Percentiles rank a stretch among this genome's conserved stretches.
Conservation (phyloP, 164 flowering plant genomes). For the Stephania japonica region DNA sequence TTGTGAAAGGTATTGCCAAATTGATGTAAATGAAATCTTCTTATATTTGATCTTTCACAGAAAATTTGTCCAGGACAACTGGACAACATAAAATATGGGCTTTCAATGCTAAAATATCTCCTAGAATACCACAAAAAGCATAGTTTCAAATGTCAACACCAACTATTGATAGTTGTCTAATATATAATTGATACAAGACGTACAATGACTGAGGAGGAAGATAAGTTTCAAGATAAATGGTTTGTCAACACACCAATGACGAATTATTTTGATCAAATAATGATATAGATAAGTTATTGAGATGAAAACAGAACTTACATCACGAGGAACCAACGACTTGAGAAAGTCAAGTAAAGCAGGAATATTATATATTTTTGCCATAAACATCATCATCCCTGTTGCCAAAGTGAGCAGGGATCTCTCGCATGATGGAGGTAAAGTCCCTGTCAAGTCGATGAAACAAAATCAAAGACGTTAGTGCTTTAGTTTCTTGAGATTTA, state of each 20-base stretch:
- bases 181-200: too few relatives aligned
- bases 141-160: too few relatives aligned
- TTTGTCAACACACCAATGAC: not conserved
- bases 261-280: too few relatives aligned
- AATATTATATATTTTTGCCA: conserved; percentile 64
- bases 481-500: not conserved
- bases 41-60: not conserved
- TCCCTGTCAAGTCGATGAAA: conserved; percentile 35
- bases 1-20: not conserved
- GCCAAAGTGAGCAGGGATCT: conserved; percentile 61
- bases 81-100: too few relatives aligned
- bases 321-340: conserved; percentile 36
- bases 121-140: too few relatives aligned
- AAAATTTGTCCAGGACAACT: not conserved
- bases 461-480: not conserved
- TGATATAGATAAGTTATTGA: too few relatives aligned
- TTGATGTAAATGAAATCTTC: not conserved
- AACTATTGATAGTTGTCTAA: too few relatives aligned
- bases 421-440: conserved; percentile 45
- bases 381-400: conserved; percentile 65
- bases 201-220: too few relatives aligned
- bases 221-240: not conserved
- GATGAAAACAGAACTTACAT: conserved; percentile 48
- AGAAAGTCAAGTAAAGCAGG: conserved; percentile 41
- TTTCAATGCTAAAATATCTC: too few relatives aligned